A percentile compares a stretch with the other conserved stretches of the same genome.
Conservation (phyloP, 2,329 filamentous ascomycete genomes). For the Clathrospora elynae region DNA sequence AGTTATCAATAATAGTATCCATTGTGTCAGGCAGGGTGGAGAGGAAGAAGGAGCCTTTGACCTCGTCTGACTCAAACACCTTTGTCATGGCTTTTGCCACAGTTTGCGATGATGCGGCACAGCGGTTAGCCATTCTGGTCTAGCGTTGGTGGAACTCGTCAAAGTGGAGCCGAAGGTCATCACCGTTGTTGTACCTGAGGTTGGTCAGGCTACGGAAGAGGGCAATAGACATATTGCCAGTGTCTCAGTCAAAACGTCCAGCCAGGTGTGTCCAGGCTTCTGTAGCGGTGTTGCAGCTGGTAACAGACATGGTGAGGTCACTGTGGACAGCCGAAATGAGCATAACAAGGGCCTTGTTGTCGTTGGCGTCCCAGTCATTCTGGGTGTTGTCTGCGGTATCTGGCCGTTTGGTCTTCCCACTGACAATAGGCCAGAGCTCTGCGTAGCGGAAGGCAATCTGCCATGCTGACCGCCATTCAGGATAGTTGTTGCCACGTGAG, state of each 20-base stretch:
- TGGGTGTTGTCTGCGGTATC: background rate
- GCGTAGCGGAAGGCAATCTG: slow-evolving; percentile 4
- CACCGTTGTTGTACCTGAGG: slow-evolving; percentile 1
- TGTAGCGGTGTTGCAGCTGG: background rate
- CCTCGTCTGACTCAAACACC: slow-evolving; percentile 14
- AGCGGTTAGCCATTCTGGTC: slow-evolving; percentile 4
- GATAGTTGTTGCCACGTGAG: slow-evolving; percentile 4
- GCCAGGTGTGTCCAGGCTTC: slow-evolving; percentile 4
- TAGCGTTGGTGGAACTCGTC: slow-evolving; percentile 9
- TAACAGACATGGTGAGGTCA: slow-evolving; percentile 7
- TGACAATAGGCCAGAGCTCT: slow-evolving; percentile 4
- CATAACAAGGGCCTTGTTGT: slow-evolving; percentile 10
- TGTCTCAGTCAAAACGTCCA: slow-evolving; percentile 3
- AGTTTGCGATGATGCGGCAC: background rate
- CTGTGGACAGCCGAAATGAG: slow-evolving; percentile 3
- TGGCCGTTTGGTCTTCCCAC: background rate
- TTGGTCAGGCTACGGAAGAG: slow-evolving; percentile 3
- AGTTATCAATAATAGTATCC: slow-evolving; percentile 14
- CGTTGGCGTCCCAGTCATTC: slow-evolving; percentile 2
- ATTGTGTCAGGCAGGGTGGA: slow-evolving; percentile 15
- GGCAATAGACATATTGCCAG: slow-evolving; percentile 5
- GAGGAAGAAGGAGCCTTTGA: slow-evolving; percentile 20
- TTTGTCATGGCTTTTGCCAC: slow-evolving; percentile 10
- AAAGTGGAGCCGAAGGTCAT: slow-evolving; percentile 5
- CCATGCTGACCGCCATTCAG: slow-evolving; percentile 6